phyloP scores from a whole-genome alignment of 2,329 filamentous ascomycete species.

The Pseudogymnoascus pannorum region DNA sequence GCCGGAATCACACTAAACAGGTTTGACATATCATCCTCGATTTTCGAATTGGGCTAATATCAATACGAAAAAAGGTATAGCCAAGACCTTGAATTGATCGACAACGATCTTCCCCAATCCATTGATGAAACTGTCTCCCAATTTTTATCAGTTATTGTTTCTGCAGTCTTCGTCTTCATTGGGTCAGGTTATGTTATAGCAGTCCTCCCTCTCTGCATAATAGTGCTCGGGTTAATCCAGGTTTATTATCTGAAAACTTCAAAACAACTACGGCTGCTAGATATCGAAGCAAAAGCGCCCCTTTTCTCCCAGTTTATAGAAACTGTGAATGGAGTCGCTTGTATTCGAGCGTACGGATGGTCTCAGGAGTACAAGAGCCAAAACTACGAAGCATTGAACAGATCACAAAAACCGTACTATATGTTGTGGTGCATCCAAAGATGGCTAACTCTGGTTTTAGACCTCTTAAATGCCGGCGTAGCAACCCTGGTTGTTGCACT shows the following conservation, averaged over 20 bases:
- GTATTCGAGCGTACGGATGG: conserved; percentile 39
- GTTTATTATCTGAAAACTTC: conserved; percentile 39
- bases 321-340: conserved; percentile 34
- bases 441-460: conserved; percentile 37
- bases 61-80: conserved; percentile 31
- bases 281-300: conserved; percentile 35
- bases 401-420: conserved; percentile 40
- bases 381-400: conserved; percentile 22
- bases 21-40: conserved; percentile 24
- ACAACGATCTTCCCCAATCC: conserved; percentile 22
- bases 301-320: conserved; percentile 39
- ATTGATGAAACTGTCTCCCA: background rate
- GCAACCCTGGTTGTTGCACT: conserved; percentile 32
- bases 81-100: conserved; percentile 33
- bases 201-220: background rate
- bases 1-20: conserved; percentile 36
- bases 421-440: conserved; percentile 37
- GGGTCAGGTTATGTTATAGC: background rate
- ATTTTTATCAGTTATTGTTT: background rate
- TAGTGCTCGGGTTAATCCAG: conserved; percentile 22
- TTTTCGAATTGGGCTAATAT: background rate
- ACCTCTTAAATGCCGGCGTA: conserved; percentile 22
- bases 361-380: conserved; percentile 31
- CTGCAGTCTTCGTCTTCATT: background rate
- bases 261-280: conserved; percentile 38